Evolutionary conservation across 257 asterid species (phyloP), one percentile per base, ranked within the genome.

Genomic region (Lantana camara): DNA sequence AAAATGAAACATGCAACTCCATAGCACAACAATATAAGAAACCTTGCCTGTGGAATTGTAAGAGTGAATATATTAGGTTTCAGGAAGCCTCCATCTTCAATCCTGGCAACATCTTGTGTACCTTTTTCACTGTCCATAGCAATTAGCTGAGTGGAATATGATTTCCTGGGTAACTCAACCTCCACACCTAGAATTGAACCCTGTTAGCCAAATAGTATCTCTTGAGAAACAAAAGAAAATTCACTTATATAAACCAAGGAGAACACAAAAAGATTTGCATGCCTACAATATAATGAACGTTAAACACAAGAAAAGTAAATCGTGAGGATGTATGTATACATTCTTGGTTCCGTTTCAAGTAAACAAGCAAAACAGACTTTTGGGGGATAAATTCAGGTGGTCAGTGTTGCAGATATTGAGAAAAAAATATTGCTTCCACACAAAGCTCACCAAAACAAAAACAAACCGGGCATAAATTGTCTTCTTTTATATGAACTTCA

Each of bases 111-210:
- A 73, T 83, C 84, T 27, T 70, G 77, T 11, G 45, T 1, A 51
- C 51, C 86, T 24, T 46, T 74, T 50, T 50, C 73, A 30, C 75
- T 73, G 44, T 82, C 92, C 68, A 50, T 1, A 30, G 65, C 73
- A 63, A 54, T 71, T 22, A 85, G 59, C 70, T 90, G 77, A 11
- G 91, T 90, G 32, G 61, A 42, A 68, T 84, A 94, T 8, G 86
- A 77, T 77, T 73, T 82, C 77, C 86, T 77, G 22, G 94, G 97
- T 27, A 82, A 72, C 71, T 86, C 96, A 76, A 88, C 85, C 79
- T 90, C 96, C 61, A 90, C 89, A 88, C 99, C 96, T 88, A 94
- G 96, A 88, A 94, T 71, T 80, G 99, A 94, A 94, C 97, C 99
- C 99, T 94, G 99, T 94, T 90, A 90, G 97, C 99, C 90, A 94